Conservation (phyloP, 345 rosid species). For the Hirschfeldia incana region DNA sequence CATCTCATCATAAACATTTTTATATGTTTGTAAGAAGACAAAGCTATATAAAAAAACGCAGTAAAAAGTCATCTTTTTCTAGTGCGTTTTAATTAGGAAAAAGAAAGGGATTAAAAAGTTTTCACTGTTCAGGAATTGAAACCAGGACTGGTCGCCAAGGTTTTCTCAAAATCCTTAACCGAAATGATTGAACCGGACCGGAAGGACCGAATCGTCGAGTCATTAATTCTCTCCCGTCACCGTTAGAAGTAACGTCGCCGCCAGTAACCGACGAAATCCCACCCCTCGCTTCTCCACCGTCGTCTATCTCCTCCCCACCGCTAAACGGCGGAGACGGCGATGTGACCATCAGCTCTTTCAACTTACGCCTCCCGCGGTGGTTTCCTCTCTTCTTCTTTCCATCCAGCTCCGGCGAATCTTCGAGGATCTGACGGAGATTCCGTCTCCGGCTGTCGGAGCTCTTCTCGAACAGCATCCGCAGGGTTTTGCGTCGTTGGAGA, state of each 20-base stretch:
- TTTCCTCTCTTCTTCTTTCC: conserved; percentile 30
- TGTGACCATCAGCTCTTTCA: conserved; percentile 33
- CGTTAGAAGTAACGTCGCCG: conserved; percentile 4
- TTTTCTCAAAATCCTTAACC: conserved; percentile 35
- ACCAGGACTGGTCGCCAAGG: conserved; percentile 39
- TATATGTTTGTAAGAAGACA: not conserved
- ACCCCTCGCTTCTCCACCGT: conserved; percentile 16
- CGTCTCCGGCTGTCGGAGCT: conserved; percentile 32
- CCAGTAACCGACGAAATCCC: not conserved
- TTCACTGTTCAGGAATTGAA: conserved; percentile 39
- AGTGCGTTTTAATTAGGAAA: not conserved
- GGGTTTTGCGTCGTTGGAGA: conserved; percentile 41
- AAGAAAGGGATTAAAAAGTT: not conserved
- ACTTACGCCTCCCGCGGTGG: conserved; percentile 17
- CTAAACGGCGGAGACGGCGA: conserved; percentile 36
- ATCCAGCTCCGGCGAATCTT: conserved; percentile 33
- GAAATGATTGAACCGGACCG: conserved; percentile 36
- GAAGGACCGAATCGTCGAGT: conserved; percentile 13
- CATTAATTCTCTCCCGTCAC: conserved; percentile 32
- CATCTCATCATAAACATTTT: not conserved
- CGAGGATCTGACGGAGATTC: conserved; percentile 38
- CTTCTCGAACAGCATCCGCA: conserved; percentile 35
- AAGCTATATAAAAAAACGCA: not conserved
- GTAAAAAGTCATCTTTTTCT: not conserved
- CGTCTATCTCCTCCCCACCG: conserved; percentile 1